These are phyloP conservation scores for Cudoniella acicularis DNA, from an alignment of 495 filamentous ascomycete genomes.

Conservation along the genomic window DNA sequence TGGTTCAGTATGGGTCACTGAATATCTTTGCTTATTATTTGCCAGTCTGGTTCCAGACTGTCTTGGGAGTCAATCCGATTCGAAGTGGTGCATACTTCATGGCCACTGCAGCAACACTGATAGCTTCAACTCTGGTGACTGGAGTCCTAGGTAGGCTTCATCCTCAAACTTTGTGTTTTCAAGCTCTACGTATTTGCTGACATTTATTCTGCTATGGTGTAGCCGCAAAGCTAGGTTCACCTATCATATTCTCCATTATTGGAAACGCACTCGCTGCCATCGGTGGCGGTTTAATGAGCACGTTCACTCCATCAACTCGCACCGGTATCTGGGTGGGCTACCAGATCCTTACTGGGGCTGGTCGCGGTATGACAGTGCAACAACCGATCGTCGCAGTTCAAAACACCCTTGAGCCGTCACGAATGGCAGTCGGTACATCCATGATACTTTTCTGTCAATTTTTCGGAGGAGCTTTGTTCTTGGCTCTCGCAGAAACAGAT, in stretches of 20 bases:
- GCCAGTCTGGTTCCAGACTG: slow-evolving; percentile 78
- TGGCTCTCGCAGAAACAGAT: slow-evolving; percentile 38
- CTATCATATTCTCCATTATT: slow-evolving; percentile 54
- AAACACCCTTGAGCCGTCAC: neutral
- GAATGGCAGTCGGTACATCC: neutral
- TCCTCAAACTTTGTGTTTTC: slow-evolving; percentile 53
- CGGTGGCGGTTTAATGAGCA: slow-evolving; percentile 59
- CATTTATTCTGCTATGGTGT: slow-evolving; percentile 42
- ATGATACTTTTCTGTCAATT: slow-evolving; percentile 31
- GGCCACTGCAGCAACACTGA: too few species aligned
- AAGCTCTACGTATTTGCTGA: slow-evolving; percentile 32
- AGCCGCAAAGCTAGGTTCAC: slow-evolving; percentile 43
- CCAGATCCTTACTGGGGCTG: slow-evolving; percentile 63
- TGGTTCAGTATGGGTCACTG: too few species aligned
- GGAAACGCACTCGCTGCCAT: slow-evolving; percentile 48
- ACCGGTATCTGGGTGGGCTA: slow-evolving; percentile 61
- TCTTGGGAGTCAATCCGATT: slow-evolving; percentile 51
- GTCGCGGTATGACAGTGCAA: slow-evolving; percentile 59
- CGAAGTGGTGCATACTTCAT: too few species aligned
- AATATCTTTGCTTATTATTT: too few species aligned
- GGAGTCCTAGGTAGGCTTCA: slow-evolving; percentile 70
- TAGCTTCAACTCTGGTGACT: too few species aligned
- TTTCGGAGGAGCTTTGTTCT: slow-evolving; percentile 41
- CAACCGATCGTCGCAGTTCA: slow-evolving; percentile 19
- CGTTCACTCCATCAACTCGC: slow-evolving; percentile 46